These are phyloP conservation scores for Zoysia pacifica DNA, from an alignment of 176 grass and related monocot genomes.

Conservation along the genomic window DNA sequence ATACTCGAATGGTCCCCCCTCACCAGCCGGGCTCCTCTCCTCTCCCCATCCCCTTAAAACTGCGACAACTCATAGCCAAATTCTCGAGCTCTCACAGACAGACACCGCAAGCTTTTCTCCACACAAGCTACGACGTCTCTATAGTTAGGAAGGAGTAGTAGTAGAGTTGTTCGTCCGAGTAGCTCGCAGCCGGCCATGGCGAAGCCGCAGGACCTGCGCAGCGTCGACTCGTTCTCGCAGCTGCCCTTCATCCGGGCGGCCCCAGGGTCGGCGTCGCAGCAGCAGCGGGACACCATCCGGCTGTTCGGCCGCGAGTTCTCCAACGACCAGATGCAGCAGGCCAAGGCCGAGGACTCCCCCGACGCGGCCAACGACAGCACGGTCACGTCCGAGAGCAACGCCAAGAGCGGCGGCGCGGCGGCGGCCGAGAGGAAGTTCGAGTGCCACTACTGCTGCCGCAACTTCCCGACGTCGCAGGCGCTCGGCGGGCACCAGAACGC, in stretches of 20 bases:
- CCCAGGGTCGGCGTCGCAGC: neutral
- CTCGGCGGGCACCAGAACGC: conserved; percentile 98
- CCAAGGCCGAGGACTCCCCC: conserved; percentile 17
- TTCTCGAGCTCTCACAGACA: conserved; percentile 26
- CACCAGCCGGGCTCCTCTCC: neutral
- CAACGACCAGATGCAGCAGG: conserved; percentile 35
- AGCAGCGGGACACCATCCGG: conserved; percentile 57
- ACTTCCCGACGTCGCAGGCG: conserved; percentile 98
- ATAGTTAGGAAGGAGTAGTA: neutral
- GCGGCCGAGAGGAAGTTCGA: conserved; percentile 79
- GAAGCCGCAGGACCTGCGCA: conserved; percentile 51
- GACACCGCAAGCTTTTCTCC: conserved; percentile 13
- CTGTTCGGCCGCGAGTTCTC: conserved; percentile 93
- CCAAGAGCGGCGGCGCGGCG: neutral
- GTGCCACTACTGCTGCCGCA: conserved; percentile 99
- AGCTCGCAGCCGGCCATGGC: conserved; percentile 40
- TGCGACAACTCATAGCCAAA: conserved; percentile 52
- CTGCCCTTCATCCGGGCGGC: conserved; percentile 69
- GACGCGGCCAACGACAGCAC: conserved; percentile 40
- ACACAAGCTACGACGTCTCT: neutral
- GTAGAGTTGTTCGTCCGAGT: conserved; percentile 2
- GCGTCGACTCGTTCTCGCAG: conserved; percentile 88
- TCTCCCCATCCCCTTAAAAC: conserved; percentile 53
- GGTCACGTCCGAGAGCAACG: conserved; percentile 37
- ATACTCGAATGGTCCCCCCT: conserved; percentile 42